Evolutionary conservation across 1,139 yeast species (phyloP).

Genomic region (Nadsonia starkeyi-henricii): DNA sequence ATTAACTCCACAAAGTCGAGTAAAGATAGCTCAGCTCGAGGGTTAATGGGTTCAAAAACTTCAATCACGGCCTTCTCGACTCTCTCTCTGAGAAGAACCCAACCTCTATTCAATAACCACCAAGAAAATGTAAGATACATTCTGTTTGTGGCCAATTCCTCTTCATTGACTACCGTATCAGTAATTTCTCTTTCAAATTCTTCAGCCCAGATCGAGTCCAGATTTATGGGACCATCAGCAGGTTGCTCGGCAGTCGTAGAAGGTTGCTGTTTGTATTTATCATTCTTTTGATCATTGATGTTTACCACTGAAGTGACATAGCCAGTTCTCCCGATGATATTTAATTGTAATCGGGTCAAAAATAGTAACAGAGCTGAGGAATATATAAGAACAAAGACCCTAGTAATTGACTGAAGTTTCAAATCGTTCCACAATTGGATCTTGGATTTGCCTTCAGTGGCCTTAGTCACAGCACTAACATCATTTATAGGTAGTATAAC

Average conservation of each 20-base stretch:
- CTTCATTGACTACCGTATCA: slow-evolving; percentile 17
- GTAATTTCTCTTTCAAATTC: slow-evolving; percentile 15
- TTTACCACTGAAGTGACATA: slow-evolving; percentile 68
- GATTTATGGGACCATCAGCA: slow-evolving; percentile 4
- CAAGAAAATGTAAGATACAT: slow-evolving; percentile 78
- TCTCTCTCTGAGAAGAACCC: slow-evolving; percentile 42
- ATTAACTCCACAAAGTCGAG: slow-evolving; percentile 43
- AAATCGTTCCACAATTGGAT: slow-evolving; percentile 75
- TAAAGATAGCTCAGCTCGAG: slow-evolving; percentile 54
- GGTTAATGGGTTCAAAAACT: slow-evolving; percentile 51
- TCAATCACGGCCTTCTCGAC: slow-evolving; percentile 45
- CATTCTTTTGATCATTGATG: slow-evolving; percentile 35
- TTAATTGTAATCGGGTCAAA: slow-evolving; percentile 72
- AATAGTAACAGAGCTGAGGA: slow-evolving; percentile 55
- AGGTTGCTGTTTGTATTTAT: slow-evolving; percentile 8
- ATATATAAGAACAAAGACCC: slow-evolving; percentile 61
- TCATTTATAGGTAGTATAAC: slow-evolving; percentile 12
- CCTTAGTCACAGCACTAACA: slow-evolving; percentile 14
- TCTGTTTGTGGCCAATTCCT: slow-evolving; percentile 42
- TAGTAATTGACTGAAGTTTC: slow-evolving; percentile 59
- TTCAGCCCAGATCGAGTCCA: slow-evolving; percentile 2
- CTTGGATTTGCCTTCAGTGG: slow-evolving; percentile 32
- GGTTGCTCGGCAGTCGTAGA: slow-evolving; percentile 13
- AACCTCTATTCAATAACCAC: slow-evolving; percentile 89
- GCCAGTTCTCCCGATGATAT: slow-evolving; percentile 74